phyloP scores from a whole-genome alignment of 2,329 filamentous ascomycete species.

The Ceratocystis alfenasii region DNA sequence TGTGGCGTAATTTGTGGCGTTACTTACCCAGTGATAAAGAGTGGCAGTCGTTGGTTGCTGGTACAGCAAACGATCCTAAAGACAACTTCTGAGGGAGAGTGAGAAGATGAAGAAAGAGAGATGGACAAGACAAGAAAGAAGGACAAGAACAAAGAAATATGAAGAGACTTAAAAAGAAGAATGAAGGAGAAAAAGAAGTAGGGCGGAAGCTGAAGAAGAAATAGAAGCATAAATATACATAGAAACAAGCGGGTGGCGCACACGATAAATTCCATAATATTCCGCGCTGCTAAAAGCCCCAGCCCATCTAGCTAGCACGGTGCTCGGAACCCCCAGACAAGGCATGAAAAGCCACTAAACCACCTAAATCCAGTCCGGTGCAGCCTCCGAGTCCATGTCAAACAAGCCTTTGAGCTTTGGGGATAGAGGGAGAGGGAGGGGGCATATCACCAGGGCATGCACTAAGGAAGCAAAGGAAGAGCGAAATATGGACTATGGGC shows the following conservation, averaged over 20 bases:
- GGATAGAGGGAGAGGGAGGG: neutral
- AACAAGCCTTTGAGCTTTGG: neutral
- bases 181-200: neutral
- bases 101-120: neutral
- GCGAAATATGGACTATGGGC: neutral
- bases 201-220: constrained; percentile 1
- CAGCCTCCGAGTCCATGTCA: neutral
- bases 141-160: constrained; percentile 8
- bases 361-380: constrained; percentile 7
- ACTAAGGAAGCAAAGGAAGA: constrained; percentile 8
- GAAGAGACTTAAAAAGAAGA: neutral
- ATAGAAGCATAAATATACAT: constrained; percentile 6
- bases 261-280: constrained; percentile 7
- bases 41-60: neutral
- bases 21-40: neutral
- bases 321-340: neutral
- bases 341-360: constrained; percentile 10
- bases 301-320: neutral
- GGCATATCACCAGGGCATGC: neutral
- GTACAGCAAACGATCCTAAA: neutral
- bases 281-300: neutral
- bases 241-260: constrained; percentile 9
- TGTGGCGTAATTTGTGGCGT: neutral
- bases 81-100: neutral
- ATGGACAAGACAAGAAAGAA: neutral